Percentiles rank a stretch among this genome's conserved stretches.
Evolutionary conservation across 352 stramenopile genomes (phyloP).

Genomic region (Phytophthora pisi): DNA sequence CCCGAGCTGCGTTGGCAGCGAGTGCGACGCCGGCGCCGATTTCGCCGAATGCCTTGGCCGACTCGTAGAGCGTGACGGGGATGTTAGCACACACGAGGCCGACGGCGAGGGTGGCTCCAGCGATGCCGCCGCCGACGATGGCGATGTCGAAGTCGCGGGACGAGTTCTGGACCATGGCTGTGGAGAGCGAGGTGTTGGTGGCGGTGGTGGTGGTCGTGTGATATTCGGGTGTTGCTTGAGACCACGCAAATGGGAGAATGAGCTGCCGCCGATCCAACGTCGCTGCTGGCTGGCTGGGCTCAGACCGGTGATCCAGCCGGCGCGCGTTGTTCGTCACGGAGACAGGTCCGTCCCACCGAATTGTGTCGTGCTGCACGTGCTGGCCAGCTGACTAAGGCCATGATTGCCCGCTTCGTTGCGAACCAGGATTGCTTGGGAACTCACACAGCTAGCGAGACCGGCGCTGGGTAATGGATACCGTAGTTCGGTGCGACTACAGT

Average conservation of each 20-base stretch:
- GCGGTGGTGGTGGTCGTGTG: background rate
- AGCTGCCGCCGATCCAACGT: slow-evolving; percentile 6
- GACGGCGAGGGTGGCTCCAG: slow-evolving; percentile 33
- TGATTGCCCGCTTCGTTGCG: slow-evolving; percentile 27
- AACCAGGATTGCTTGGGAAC: slow-evolving; percentile 12
- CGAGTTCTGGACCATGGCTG: slow-evolving; percentile 28
- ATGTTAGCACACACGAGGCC: slow-evolving; percentile 32
- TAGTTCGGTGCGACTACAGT: background rate
- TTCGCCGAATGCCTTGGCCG: slow-evolving; percentile 37
- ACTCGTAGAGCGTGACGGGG: slow-evolving; percentile 41
- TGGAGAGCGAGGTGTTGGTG: background rate
- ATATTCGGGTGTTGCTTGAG: slow-evolving; percentile 3
- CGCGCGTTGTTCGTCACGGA: slow-evolving; percentile 16
- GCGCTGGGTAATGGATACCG: slow-evolving; percentile 5
- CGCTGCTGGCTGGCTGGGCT: too few species aligned
- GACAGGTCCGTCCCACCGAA: slow-evolving; percentile 3
- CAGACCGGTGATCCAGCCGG: too few species aligned
- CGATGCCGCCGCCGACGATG: slow-evolving; percentile 39
- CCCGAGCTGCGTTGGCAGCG: slow-evolving; percentile 29
- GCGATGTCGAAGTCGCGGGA: slow-evolving; percentile 35
- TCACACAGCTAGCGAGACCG: background rate
- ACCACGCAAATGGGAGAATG: slow-evolving; percentile 28
- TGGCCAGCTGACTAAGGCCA: background rate
- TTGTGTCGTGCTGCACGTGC: background rate
- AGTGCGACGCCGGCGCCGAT: slow-evolving; percentile 38